Base-by-base conservation (phyloP, 805 yeast species). In the Teunomyces pallodes region DNA sequence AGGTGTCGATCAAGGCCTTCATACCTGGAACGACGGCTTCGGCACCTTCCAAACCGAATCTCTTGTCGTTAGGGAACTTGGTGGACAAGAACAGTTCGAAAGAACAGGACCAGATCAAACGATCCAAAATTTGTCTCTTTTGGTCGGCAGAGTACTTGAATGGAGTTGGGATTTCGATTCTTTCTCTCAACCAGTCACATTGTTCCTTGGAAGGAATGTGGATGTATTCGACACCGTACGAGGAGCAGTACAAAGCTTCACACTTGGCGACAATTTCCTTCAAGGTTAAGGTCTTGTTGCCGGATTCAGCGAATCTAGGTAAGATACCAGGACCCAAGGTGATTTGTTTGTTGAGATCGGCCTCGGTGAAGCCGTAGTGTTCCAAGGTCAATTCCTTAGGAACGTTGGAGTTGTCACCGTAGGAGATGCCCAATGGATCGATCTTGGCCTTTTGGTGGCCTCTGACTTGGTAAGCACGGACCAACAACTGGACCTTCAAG, bases 21-120 rank as follows among this genome's bases (percentile, higher is more conserved):
- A 94, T 85, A 76, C 98, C 99, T 41, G 98, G 98, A 44, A 94
- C 88, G 61, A 88, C 87, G 43, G 96, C 79, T 76, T 94, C 99
- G 55, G 96, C 96, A 77, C 99, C 99, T 78, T 94, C 99, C 51
- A 94, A 79, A 71, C 99, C 99, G 65, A 94, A 94, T 75, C 99
- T 87, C 77, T 94, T 94, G 69, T 91, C 98, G 73, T 90, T 92
- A 55, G 99, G 98, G 81, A 90, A 94, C 75, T 94, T 94, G 49
- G 96, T 84, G 42, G 97, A 82, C 62, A 94, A 75, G 81, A 94
- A 94, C 50, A 86, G 74, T 77, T 94, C 99, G 64, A 94, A 94
- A 44, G 90, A 84, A 53, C 96, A 84, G 44, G 98, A 82, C 99
- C 99, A 94, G 70, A 92, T 89, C 64, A 94, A 75, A 67, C 99